Evolutionary conservation across 2,329 filamentous ascomycete species (phyloP), one percentile per base, ranked within the genome.

Genomic region (Beauveria pseudobassiana): DNA sequence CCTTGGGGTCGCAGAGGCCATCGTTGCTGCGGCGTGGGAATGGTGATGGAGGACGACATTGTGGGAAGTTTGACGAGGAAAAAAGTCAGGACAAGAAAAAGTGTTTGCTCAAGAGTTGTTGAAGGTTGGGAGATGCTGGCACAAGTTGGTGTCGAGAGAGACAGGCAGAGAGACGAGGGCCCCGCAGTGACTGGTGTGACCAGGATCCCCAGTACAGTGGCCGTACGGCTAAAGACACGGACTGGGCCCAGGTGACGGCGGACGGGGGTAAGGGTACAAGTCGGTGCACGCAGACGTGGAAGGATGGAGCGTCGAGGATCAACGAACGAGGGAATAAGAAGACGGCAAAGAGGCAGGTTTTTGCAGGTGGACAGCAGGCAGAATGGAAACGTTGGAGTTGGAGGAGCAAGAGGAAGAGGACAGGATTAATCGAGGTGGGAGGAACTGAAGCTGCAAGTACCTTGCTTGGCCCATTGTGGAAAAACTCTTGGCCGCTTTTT

Each of bases 41-140:
- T 91, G 66, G 82, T 79, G 75, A 90, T 90, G 63, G 86, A 88
- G 63, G 86, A 86, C 63, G 86, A 87, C 85, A 88, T 86, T 67
- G 65, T 74, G 65, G 68, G 63, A 51, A 63, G 60, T 38, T 38
- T 59, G 46, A 28, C 8, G 46, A 38, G 9, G 34, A n/a, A 38
- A 12, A 16, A 20, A 40, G 14, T 45, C 38, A 6, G 12, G n/a
- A 18, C 2, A 22, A 48, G 52, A 42, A 59, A 22, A 18, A 49
- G 45, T 24, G 45, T 40, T 48, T 61, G 24, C 49, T 53, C 34
- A 45, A 49, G 43, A 34, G 48, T 64, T 50, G 60, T 64, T 55
- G 57, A 57, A 55, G 46, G 61, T 63, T 52, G 48, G 52, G 62
- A 59, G 45, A 40, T 26, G 30, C 38, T 28, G 18, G 38, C 20